These are phyloP conservation scores for Vigna mungo DNA, from an alignment of 306 rosid genomes.

Conservation along the genomic window DNA sequence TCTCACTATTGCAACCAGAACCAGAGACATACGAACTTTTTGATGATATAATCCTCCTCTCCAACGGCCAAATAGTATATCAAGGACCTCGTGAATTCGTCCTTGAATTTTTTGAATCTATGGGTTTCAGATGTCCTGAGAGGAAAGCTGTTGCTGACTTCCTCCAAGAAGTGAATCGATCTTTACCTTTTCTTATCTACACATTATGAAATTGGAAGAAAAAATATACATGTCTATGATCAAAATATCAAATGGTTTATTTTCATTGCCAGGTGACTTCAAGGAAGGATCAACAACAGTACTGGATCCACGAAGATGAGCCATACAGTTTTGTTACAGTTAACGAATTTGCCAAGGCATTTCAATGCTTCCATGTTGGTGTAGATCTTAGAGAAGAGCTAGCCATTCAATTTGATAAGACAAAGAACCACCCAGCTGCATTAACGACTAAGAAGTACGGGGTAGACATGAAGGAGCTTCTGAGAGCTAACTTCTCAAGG, in stretches of 20 bases:
- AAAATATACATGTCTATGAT: neutral
- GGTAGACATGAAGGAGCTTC: constrained; percentile 45
- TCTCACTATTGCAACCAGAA: constrained; percentile 59
- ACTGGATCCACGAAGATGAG: constrained; percentile 48
- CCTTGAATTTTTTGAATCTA: constrained; percentile 55
- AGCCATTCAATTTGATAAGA: constrained; percentile 53
- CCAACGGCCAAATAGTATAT: constrained; percentile 55
- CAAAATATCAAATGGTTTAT: neutral
- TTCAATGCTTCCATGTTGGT: constrained; percentile 53
- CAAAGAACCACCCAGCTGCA: constrained; percentile 54
- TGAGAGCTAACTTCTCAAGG: constrained; percentile 58
- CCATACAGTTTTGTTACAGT: constrained; percentile 50
- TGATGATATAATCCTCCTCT: constrained; percentile 59
- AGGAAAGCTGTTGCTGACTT: constrained; percentile 60
- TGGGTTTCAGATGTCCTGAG: constrained; percentile 59
- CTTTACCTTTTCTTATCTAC: neutral
- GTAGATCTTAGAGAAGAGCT: constrained; percentile 46
- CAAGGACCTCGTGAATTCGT: constrained; percentile 58
- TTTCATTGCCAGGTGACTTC: constrained; percentile 53
- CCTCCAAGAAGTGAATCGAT: constrained; percentile 56
- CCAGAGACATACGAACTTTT: constrained; percentile 62
- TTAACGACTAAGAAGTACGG: constrained; percentile 50
- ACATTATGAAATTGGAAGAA: neutral
- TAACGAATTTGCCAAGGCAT: constrained; percentile 54
- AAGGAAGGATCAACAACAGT: constrained; percentile 57